phyloP scores from a whole-genome alignment of 148 eudicot species.

The Silene uniflora region DNA sequence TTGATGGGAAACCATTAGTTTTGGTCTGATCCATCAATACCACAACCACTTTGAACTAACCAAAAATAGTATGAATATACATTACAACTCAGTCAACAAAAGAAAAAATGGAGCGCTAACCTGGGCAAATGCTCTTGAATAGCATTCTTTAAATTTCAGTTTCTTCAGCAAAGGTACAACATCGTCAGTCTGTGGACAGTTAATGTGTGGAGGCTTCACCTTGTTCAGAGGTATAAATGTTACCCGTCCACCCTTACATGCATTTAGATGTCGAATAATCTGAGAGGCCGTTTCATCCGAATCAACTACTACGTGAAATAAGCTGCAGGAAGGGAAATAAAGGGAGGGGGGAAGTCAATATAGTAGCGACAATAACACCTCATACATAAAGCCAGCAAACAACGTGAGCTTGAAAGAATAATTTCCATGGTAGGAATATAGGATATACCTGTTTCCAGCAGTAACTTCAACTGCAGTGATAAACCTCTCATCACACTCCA shows the following conservation, averaged over 20 bases:
- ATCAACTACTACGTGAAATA: slow-evolving; percentile 94
- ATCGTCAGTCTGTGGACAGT: slow-evolving; percentile 71
- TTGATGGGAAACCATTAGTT: not conserved
- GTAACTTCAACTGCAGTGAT: slow-evolving; percentile 99
- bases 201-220: slow-evolving; percentile 73
- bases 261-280: slow-evolving; percentile 74
- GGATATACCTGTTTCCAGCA: slow-evolving; percentile 85
- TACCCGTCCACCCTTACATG: slow-evolving; percentile 81
- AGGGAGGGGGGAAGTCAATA: not conserved
- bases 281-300: slow-evolving; percentile 78
- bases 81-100: not conserved
- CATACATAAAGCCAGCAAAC: not conserved
- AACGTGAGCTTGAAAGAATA: not conserved
- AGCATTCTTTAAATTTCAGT: slow-evolving; percentile 44
- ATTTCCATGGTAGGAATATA: not conserved
- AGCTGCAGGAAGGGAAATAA: slow-evolving; percentile 44
- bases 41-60: not conserved
- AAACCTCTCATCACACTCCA: slow-evolving; percentile 87
- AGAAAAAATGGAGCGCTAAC: slow-evolving; percentile 29
- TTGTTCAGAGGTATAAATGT: slow-evolving; percentile 96
- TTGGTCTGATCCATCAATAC: not conserved
- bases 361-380: slow-evolving; percentile 1
- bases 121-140: slow-evolving; percentile 78
- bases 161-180: slow-evolving; percentile 79
- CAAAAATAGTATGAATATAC: not conserved